Base-by-base conservation (phyloP, 257 asterid species). In the Scutellaria galericulata region DNA sequence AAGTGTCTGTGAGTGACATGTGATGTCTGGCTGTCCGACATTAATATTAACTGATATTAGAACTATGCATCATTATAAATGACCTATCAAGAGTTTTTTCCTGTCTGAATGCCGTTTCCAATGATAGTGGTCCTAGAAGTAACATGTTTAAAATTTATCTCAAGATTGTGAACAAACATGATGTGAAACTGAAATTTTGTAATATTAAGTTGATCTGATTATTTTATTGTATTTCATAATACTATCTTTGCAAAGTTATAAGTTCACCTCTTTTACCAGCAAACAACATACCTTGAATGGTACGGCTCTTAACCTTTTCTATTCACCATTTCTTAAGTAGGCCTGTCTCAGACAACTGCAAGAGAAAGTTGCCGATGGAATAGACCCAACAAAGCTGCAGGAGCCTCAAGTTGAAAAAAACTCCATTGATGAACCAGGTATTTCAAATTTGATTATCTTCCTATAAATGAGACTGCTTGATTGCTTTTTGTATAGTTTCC, bases 311-410 rank as follows among this genome's bases (percentile, higher is more conserved):
- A 57, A 64, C 51, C 27, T 35, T 22, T 68, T 39, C 7, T 42
- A 3, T 73, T 63, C 74, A 15, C 13, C 58, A 52, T 75, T 68
- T 74, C 53, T 60, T 58, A 61, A 76, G 53, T 75, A 94, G 98
- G 31, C 72, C 11, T 84, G 89, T 66, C 84, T 86, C 14, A 84
- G 79, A 81, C 83, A 83, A 37, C 78, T 94, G 37, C 88, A 84
- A 27, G 96, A 91, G 2, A 88, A 67, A 79, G 77, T 94, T 78
- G 76, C 90, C 3, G 40, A 65, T 70, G 98, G 98, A 66, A 78
- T 69, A 64, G 98, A 94, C 71, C 89, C 88, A 35, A 69, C 90
- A 42, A 85, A 89, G 86, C 83, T 89, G 75, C 83, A 84, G 44
- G 92, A 90, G 76, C 70, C 82, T 65, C 85, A 80, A 70, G 77